phyloP scores from a whole-genome alignment of 257 asterid genomes.

The Scutellaria minor region DNA sequence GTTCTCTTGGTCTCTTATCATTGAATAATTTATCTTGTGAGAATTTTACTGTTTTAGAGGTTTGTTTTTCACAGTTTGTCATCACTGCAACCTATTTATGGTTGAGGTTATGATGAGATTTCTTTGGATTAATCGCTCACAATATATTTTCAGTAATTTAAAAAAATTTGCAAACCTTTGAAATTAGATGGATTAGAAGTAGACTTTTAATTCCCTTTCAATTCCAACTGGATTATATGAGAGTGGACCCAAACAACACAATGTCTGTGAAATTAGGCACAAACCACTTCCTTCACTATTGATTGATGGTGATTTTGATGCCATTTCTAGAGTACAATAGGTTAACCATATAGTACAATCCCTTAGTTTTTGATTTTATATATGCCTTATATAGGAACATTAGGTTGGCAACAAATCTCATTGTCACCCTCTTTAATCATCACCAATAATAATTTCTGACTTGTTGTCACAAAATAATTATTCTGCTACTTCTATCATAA shows the following conservation, averaged over 20 bases:
- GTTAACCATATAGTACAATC: slow-evolving; percentile 33
- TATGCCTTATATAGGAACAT: slow-evolving; percentile 27
- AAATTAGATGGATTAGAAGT: not conserved
- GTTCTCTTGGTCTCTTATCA: no score
- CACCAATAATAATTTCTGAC: slow-evolving; percentile 21
- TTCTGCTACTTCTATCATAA: slow-evolving; percentile 1
- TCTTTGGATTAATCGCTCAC: no score
- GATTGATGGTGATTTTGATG: slow-evolving; percentile 35
- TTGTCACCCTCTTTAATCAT: slow-evolving; percentile 31
- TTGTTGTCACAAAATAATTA: slow-evolving; percentile 14
- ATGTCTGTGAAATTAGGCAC: slow-evolving; percentile 37
- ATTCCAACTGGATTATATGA: not conserved
- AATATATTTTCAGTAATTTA: no score
- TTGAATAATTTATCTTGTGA: no score
- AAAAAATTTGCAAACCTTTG: no score
- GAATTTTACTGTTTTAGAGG: no score
- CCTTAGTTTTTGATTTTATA: slow-evolving; percentile 21
- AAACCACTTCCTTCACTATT: slow-evolving; percentile 6
- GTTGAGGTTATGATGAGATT: no score
- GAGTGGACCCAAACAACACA: slow-evolving; percentile 33
- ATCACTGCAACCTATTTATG: no score
- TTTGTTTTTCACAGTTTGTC: no score
- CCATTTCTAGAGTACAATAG: slow-evolving; percentile 25
- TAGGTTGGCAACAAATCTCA: slow-evolving; percentile 30
- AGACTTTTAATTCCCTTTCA: not conserved